A percentile compares a stretch with the other conserved stretches of the same genome.
Evolutionary conservation across 2,329 filamentous ascomycete genomes (phyloP).

Genomic region (Trichophyton benhamiae): DNA sequence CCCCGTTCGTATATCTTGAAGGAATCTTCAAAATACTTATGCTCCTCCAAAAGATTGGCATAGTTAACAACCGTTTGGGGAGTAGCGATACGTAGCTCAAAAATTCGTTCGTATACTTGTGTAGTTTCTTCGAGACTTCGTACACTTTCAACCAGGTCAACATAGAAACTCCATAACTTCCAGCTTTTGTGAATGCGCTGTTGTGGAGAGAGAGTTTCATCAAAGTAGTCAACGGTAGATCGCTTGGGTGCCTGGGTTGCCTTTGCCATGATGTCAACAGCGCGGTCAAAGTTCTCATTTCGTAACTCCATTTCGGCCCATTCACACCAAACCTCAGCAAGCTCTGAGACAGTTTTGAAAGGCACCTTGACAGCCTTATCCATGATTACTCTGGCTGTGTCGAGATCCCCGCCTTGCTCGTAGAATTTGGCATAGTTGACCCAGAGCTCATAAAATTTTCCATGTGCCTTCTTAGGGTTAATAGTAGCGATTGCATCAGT

Average conservation of each 20-base stretch:
- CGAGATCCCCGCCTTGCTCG: conserved; percentile 71
- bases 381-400: conserved; percentile 81
- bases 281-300: conserved; percentile 89
- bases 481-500: conserved; percentile 88
- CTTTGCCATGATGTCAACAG: conserved; percentile 91
- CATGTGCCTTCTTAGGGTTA: conserved; percentile 84
- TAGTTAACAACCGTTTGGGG: conserved; percentile 98
- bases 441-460: conserved; percentile 91
- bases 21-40: conserved; percentile 90
- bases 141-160: conserved; percentile 92
- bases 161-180: conserved; percentile 99
- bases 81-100: conserved; percentile 93
- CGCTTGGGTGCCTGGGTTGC: conserved; percentile 92
- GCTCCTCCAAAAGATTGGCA: conserved; percentile 84
- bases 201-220: conserved; percentile 84
- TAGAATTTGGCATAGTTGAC: conserved; percentile 96
- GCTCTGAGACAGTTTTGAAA: conserved; percentile 91
- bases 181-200: conserved; percentile 97
- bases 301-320: conserved; percentile 98
- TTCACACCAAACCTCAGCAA: conserved; percentile 97
- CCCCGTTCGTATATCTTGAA: conserved; percentile 97
- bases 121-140: conserved; percentile 81
- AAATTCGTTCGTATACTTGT: conserved; percentile 93
- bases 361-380: conserved; percentile 97
- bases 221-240: conserved; percentile 98